phyloP scores from a whole-genome alignment of 2,329 filamentous ascomycete genomes.

The Ceratocystiopsis sp. region DNA sequence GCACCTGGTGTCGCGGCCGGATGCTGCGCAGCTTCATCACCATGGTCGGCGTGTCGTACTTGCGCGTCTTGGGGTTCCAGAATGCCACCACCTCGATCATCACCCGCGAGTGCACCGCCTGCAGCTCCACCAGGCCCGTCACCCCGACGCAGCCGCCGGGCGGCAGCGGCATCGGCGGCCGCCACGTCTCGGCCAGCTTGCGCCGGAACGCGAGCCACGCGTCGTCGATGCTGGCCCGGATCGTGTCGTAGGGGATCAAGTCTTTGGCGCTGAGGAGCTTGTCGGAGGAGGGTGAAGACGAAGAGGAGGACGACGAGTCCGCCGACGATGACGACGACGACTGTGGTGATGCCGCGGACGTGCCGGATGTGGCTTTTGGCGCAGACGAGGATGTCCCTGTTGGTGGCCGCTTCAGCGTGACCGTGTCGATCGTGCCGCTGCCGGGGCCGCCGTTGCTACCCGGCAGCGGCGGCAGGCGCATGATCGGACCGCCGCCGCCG shows the following conservation, averaged over 20 bases:
- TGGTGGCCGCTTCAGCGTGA: conserved; percentile 16
- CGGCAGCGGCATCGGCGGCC: conserved; percentile 23
- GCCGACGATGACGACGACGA: background rate
- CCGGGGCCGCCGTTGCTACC: background rate
- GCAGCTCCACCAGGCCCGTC: conserved; percentile 36
- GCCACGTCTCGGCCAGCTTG: conserved; percentile 29
- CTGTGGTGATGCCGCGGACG: background rate
- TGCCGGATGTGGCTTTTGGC: background rate
- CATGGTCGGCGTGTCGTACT: conserved; percentile 22
- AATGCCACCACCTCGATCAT: conserved; percentile 34
- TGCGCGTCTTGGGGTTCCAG: conserved; percentile 38
- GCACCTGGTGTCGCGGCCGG: conserved; percentile 22
- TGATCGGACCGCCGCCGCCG: background rate
- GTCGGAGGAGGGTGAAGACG: background rate
- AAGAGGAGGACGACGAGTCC: background rate
- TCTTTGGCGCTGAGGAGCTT: conserved; percentile 6
- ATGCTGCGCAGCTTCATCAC: conserved; percentile 25
- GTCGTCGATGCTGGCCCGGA: conserved; percentile 15
- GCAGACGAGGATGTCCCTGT: conserved; percentile 4
- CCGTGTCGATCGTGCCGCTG: conserved; percentile 4
- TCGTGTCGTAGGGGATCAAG: conserved; percentile 10
- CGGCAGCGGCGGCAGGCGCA: no score
- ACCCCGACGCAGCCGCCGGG: conserved; percentile 34
- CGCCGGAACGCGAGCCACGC: conserved; percentile 18
- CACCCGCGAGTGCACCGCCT: conserved; percentile 27